These are phyloP conservation scores for Rhexocercosporidium sp. DNA, from an alignment of 2,329 filamentous ascomycete species.

Conservation along the genomic window DNA sequence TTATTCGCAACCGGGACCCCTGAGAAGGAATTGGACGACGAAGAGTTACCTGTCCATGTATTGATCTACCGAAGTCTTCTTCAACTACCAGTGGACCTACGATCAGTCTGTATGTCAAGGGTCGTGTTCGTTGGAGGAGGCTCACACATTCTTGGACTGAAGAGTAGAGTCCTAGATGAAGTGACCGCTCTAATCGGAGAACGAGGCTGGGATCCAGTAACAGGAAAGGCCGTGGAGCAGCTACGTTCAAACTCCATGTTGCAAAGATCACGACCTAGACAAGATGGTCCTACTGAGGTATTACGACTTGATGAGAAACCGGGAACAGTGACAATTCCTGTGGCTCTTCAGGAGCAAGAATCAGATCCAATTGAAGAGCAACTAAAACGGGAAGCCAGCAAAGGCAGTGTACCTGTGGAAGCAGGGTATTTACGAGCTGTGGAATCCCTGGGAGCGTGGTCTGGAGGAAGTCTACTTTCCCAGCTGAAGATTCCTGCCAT, in stretches of 20 bases:
- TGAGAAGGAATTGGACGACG: slow-evolving; percentile 74
- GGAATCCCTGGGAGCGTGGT: slow-evolving; percentile 75
- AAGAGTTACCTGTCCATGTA: slow-evolving; percentile 79
- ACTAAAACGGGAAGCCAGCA: slow-evolving; percentile 53
- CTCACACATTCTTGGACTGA: slow-evolving; percentile 79
- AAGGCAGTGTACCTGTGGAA: slow-evolving; percentile 48
- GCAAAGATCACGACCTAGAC: slow-evolving; percentile 34
- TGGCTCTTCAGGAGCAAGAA: slow-evolving; percentile 49
- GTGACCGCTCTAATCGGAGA: slow-evolving; percentile 68
- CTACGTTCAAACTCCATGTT: slow-evolving; percentile 44
- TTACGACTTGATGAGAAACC: slow-evolving; percentile 16
- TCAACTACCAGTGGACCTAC: slow-evolving; percentile 78
- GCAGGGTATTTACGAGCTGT: slow-evolving; percentile 68
- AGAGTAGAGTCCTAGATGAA: slow-evolving; percentile 77
- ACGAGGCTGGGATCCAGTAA: slow-evolving; percentile 78
- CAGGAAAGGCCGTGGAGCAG: slow-evolving; percentile 69
- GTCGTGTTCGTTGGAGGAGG: slow-evolving; percentile 87
- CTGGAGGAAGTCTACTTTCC: slow-evolving; percentile 72
- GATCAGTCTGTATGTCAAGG: slow-evolving; percentile 85
- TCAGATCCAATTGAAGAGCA: slow-evolving; percentile 63
- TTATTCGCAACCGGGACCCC: slow-evolving; percentile 69
- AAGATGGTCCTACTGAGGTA: slow-evolving; percentile 31
- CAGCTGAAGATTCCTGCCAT: slow-evolving; percentile 72
- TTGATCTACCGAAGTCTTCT: slow-evolving; percentile 80
- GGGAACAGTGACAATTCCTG: slow-evolving; percentile 14